Percentiles rank a stretch among this genome's conserved stretches.
Conservation (phyloP, 2,329 filamentous ascomycete genomes). For the Zasmidium cellare region DNA sequence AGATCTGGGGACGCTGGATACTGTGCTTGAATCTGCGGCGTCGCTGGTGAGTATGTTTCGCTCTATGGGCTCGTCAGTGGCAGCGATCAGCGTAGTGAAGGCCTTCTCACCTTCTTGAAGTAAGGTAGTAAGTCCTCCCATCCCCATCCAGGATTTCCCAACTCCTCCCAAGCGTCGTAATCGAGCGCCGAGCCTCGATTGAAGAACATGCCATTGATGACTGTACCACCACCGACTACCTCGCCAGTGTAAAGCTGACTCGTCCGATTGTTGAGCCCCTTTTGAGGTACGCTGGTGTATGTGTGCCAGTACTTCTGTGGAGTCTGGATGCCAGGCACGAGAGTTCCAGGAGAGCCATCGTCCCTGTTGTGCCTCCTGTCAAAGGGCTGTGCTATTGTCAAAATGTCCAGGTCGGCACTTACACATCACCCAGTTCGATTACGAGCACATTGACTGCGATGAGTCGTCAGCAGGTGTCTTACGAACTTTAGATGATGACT, state of each 20-base stretch:
- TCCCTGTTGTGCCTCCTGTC: background rate
- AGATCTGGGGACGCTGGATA: background rate
- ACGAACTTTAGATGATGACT: background rate
- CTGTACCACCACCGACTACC: conserved; percentile 30
- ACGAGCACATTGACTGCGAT: conserved; percentile 3
- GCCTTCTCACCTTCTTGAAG: conserved; percentile 13
- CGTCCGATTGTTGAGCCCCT: background rate
- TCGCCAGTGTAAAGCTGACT: conserved; percentile 30
- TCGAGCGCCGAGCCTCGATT: conserved; percentile 34
- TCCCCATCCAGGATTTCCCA: conserved; percentile 29
- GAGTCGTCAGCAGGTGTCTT: background rate
- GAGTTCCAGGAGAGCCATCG: conserved; percentile 3
- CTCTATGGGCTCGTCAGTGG: background rate
- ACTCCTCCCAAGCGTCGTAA: conserved; percentile 38
- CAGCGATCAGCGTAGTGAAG: background rate
- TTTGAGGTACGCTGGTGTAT: conserved; percentile 6
- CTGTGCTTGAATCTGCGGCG: background rate
- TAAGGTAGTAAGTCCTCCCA: conserved; percentile 31
- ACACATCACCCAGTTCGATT: conserved; percentile 1
- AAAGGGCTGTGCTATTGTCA: too few relatives aligned
- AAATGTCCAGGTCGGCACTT: too few relatives aligned
- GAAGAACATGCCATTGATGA: conserved; percentile 37
- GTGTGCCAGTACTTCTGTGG: conserved; percentile 7
- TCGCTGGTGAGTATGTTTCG: conserved; percentile 6
- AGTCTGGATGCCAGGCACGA: conserved; percentile 7